Conservation (phyloP, 2,329 filamentous ascomycete genomes). For the Arthroderma uncinatum region DNA sequence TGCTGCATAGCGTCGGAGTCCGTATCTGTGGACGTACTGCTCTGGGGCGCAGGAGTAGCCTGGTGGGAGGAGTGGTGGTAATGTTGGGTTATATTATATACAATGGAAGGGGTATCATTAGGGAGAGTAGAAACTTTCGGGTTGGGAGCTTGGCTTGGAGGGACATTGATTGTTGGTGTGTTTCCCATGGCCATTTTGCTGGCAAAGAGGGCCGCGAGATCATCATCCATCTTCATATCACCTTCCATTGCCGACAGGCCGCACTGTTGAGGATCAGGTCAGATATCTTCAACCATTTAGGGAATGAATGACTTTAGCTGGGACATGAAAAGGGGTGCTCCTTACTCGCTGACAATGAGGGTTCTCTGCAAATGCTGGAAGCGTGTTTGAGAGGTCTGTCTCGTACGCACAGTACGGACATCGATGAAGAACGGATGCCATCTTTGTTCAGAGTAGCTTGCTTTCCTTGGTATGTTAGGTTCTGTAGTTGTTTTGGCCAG, state of each 20-base stretch:
- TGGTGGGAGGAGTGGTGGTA: constrained; percentile 72
- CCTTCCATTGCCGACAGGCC: constrained; percentile 32
- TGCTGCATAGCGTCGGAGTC: neutral
- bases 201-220: constrained; percentile 69
- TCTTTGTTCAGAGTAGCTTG: neutral
- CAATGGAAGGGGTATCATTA: constrained; percentile 40
- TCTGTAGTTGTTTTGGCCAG: neutral
- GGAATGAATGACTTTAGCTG: neutral
- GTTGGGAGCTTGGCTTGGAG: constrained; percentile 24
- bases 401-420: constrained; percentile 13
- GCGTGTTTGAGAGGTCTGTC: constrained; percentile 7
- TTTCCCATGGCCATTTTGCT: constrained; percentile 56
- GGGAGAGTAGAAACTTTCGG: constrained; percentile 10
- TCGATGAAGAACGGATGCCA: constrained; percentile 10
- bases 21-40: constrained; percentile 21
- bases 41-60: constrained; percentile 32
- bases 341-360: constrained; percentile 12
- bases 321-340: neutral
- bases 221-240: constrained; percentile 61
- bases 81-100: constrained; percentile 68
- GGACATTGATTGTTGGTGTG: constrained; percentile 15
- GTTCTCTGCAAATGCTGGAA: constrained; percentile 11
- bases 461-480: neutral
- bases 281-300: neutral
- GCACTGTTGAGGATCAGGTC: constrained; percentile 23